Base-by-base conservation (phyloP, 495 filamentous ascomycete genomes). In the Podospora conica region DNA sequence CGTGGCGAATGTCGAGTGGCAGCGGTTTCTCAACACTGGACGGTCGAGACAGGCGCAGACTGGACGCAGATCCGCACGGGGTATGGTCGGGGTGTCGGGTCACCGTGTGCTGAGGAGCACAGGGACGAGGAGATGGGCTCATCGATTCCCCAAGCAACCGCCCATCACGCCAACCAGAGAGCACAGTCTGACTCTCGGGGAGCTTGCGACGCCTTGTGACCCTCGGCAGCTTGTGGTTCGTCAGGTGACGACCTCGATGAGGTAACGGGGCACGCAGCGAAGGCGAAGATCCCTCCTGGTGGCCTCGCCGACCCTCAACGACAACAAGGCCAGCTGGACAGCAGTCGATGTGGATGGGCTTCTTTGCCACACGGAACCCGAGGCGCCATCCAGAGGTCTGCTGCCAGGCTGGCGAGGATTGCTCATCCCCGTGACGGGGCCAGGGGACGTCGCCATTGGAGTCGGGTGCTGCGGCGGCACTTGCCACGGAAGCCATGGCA, bases 231-330 rank as follows among this genome's bases (percentile, higher is more conserved):
- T 40, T 64, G 27, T 58, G 54, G 63, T 64, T 57, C 24, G 63
- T 64, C 63, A 64, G 63, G 57, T 58, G 63, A 64, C 25, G 29
- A 21, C 31, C 63, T 64, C 55, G 25, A 58, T 40, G 27, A 64
- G 63, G 63, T 64, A 64, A 58, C 25, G 55, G 55, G 55, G 40
- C 4, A 18, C 25, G 25, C 55, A 40, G 29, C 25, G 54, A 40
- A 28, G 63, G 63, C 54, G 23, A 64, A 25, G 55, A 64, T 64
- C 55, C 55, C 63, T 55, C 22, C 31, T 53, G 58, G 27, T 64
- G 54, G 28, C 33, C 55, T 48, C 18, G 18, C 40, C 40, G n/a
- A 18, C 18, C 40, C 40, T n/a, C 4, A 1, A 2, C 40, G 15
- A n/a, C 40, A 2, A 48, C 40, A 24, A 29, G n/a, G 23, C 20